Evolutionary conservation across 2,329 filamentous ascomycete species (phyloP).

Genomic region (Dactylonectria estremocensis): DNA sequence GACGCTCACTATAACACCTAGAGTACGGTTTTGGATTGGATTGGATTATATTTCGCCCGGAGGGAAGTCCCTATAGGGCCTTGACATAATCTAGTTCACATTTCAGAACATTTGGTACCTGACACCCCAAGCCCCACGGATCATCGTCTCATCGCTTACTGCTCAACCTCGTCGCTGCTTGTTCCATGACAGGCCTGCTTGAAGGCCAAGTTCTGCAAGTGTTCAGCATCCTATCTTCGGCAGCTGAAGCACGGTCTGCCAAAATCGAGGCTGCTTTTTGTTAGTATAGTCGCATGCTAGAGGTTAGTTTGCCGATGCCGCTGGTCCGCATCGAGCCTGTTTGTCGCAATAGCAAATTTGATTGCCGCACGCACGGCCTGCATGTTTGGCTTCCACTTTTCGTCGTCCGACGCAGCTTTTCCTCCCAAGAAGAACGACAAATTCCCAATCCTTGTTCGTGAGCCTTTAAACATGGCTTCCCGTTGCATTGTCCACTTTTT

Average conservation of each 20-base stretch:
- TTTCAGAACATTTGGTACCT: slow-evolving; percentile 9
- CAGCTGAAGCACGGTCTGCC: slow-evolving; percentile 11
- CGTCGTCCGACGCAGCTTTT: neutral
- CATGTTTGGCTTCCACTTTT: slow-evolving; percentile 13
- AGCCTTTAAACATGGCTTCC: neutral
- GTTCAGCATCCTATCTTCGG: slow-evolving; percentile 26
- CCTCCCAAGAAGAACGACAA: neutral
- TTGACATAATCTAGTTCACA: too few relatives aligned
- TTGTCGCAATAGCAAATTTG: slow-evolving; percentile 27
- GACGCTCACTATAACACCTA: too few relatives aligned
- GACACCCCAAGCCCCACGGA: neutral
- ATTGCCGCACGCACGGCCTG: slow-evolving; percentile 22
- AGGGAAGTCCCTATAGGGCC: too few relatives aligned
- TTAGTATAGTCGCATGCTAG: too few relatives aligned
- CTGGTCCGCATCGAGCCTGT: slow-evolving; percentile 11
- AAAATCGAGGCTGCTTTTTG: neutral
- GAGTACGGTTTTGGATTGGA: too few relatives aligned
- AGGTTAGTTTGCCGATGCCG: too few relatives aligned
- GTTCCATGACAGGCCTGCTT: neutral
- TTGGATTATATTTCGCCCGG: neutral
- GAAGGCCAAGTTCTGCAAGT: neutral
- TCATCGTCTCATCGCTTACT: neutral
- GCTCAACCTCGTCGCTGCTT: slow-evolving; percentile 1
- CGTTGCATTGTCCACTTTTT: neutral
- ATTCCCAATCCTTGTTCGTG: neutral